Base-by-base conservation (phyloP, 2,329 filamentous ascomycete species). In the Penicillium sp. region DNA sequence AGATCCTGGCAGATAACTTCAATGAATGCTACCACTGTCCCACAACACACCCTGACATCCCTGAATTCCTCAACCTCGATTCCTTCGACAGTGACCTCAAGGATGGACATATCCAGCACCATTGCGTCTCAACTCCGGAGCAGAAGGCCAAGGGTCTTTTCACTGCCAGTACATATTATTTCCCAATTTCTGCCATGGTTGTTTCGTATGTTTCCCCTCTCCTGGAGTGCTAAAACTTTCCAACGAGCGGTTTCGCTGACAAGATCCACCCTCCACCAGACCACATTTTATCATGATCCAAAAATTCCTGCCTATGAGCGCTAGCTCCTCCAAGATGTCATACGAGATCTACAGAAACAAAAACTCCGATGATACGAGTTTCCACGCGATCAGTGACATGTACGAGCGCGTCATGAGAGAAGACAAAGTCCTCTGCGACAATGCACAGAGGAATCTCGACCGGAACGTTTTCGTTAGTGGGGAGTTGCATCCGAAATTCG, bases 241-340 rank as follows among this genome's bases (percentile, higher is more conserved):
- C 39, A 42, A 23, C 23, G 3, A 23, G 11, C 6, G 4, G 10
- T 19, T 19, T 42, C 1, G 19, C 37, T 42, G n/a, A 42, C n/a
- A n/a, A n/a, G 2, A 37, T 31, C 3, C 35, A 3, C 4, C 10
- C 19, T 42, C 19, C 4, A 19, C n/a, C 21, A 83, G 81, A 14
- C 80, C 83, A n/a, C 77, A 87, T 72, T 87, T 87, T 71, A 83
- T 88, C 73, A 85, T 86, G 76, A 81, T 87, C 54, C 84, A 87
- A 67, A 78, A 84, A 57, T 87, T 87, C 71, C 77, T 88, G 13
- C 86, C 86, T 13, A 79, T 74, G 48, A 75, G 77, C 2, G 76
- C 85, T 0, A 77, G 73, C 35, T 79, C 72, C 43, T 82, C 81
- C 2, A 75, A 76, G 39, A 87, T 88, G 82, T 77, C 78, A 55